phyloP scores from a whole-genome alignment of 2,329 filamentous ascomycete genomes.

The Aureobasidium sp. region DNA sequence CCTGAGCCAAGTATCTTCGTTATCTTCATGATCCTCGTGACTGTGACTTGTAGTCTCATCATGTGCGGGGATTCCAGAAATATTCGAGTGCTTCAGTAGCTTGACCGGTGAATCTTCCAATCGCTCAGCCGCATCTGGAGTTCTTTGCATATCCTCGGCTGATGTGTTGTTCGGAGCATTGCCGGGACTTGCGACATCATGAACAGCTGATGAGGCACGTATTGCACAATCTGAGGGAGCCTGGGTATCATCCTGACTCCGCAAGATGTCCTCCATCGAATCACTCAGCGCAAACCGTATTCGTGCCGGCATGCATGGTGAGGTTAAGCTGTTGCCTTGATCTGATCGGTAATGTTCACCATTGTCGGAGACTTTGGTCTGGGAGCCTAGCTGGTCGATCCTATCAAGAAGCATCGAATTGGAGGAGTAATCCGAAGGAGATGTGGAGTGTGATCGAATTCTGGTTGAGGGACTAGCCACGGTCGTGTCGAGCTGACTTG shows the following conservation, averaged over 20 bases:
- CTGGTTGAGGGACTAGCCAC: slow-evolving; percentile 6
- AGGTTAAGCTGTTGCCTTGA: not conserved
- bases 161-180: not conserved
- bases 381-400: not conserved
- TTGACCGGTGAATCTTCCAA: not conserved
- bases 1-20: not conserved
- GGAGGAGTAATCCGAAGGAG: not conserved
- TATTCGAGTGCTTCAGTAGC: not conserved
- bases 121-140: not conserved
- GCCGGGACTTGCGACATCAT: not conserved
- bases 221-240: not conserved
- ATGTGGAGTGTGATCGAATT: not conserved
- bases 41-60: not conserved
- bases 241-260: not conserved
- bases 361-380: not conserved
- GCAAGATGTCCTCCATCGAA: not conserved
- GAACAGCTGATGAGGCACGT: not conserved
- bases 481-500: slow-evolving; percentile 22
- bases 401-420: slow-evolving; percentile 10
- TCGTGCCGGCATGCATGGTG: not conserved
- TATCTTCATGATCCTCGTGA: not conserved
- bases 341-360: not conserved
- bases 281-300: not conserved
- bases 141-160: not conserved
- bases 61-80: not conserved